A percentile compares a stretch with the other conserved stretches of the same genome.
Conservation (phyloP, 257 asterid genomes). For the Solanum bulbocastanum region DNA sequence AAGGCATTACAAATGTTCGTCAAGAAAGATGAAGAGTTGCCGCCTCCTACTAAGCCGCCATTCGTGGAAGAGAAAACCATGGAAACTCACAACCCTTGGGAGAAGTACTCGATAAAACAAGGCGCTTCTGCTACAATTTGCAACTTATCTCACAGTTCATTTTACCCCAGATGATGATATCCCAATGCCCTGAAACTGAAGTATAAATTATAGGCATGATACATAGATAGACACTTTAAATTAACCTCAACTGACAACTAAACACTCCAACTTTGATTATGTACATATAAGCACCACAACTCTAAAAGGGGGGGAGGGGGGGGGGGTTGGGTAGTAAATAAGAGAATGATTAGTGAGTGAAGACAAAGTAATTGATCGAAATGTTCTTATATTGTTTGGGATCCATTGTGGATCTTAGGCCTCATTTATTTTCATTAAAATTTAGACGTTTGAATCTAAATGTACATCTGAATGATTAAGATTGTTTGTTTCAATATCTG, state of each 20-base stretch:
- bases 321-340: too few relatives aligned
- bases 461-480: too few relatives aligned
- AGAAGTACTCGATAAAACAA: not conserved
- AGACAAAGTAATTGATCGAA: too few relatives aligned
- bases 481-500: too few relatives aligned
- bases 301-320: too few relatives aligned
- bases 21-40: constrained; percentile 4
- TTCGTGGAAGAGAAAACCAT: constrained; percentile 22
- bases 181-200: not conserved
- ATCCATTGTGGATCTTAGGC: too few relatives aligned
- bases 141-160: constrained; percentile 18
- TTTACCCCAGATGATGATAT: constrained; percentile 20
- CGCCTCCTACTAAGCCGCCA: constrained; percentile 10
- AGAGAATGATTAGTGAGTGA: too few relatives aligned
- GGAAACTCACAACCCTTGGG: constrained; percentile 8
- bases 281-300: not conserved
- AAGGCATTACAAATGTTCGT: constrained; percentile 5
- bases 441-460: too few relatives aligned
- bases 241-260: not conserved
- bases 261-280: not conserved
- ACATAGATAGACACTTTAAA: not conserved
- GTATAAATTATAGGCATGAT: not conserved
- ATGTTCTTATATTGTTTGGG: too few relatives aligned
- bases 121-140: constrained; percentile 9
- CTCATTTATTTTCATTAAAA: too few relatives aligned